These are phyloP conservation scores for Thalia dealbata DNA, from an alignment of 176 grass and related monocot species.

Conservation along the genomic window DNA sequence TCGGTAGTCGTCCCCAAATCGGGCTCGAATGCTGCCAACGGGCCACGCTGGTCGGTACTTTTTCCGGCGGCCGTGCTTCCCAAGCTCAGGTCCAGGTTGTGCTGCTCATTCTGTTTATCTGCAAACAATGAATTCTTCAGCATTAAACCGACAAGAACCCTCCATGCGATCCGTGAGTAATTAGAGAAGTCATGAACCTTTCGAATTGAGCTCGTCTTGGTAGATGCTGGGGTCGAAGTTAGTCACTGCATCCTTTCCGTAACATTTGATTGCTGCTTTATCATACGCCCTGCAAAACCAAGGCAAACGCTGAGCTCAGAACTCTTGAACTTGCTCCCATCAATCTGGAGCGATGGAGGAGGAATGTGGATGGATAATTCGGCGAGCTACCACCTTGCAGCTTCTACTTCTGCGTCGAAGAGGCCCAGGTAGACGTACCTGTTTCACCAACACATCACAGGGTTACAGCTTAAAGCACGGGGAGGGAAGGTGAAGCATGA, in stretches of 20 bases:
- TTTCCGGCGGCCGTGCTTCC: slow-evolving; percentile 63
- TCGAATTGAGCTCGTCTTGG: background rate
- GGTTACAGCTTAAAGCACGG: too few relatives aligned
- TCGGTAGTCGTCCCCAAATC: slow-evolving; percentile 43
- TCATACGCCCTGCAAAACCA: slow-evolving; percentile 18
- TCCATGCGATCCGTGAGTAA: too few relatives aligned
- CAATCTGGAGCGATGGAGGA: too few relatives aligned
- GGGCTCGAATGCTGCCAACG: slow-evolving; percentile 44
- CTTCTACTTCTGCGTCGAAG: slow-evolving; percentile 22
- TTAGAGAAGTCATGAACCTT: background rate
- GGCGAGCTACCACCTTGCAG: slow-evolving; percentile 16
- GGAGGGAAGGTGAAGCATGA: too few relatives aligned
- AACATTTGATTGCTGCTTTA: slow-evolving; percentile 20
- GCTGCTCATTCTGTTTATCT: slow-evolving; percentile 37
- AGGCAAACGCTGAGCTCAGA: background rate
- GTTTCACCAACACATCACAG: background rate
- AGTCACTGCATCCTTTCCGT: slow-evolving; percentile 20
- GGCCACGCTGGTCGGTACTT: slow-evolving; percentile 43
- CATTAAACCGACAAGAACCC: too few relatives aligned
- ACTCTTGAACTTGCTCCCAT: too few relatives aligned
- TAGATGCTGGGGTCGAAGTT: slow-evolving; percentile 25
- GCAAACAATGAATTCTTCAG: background rate
- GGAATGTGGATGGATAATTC: too few relatives aligned
- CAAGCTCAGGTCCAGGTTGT: slow-evolving; percentile 83
- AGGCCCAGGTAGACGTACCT: slow-evolving; percentile 25